Conservation (phyloP, 1,284 basidiomycete genomes). For the Apiotrichum laibachii region DNA sequence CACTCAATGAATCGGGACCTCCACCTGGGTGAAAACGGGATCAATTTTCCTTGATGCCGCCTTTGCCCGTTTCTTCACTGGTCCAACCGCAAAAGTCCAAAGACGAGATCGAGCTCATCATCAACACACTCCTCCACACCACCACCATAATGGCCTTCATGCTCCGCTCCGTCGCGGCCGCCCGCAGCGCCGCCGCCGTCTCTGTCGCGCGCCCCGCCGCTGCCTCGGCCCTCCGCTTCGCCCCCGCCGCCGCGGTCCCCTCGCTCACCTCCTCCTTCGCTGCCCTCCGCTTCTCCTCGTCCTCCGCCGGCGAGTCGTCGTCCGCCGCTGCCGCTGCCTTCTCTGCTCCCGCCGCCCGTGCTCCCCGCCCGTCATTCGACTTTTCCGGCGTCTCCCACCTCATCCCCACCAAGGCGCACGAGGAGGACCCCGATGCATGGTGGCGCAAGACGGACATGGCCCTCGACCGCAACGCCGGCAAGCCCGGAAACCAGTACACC, state of each 20-base stretch:
- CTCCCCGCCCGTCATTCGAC: background rate
- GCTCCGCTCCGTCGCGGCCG: constrained; percentile 5
- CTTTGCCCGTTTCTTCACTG: background rate
- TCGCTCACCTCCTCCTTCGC: background rate
- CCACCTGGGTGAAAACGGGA: background rate
- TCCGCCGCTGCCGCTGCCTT: background rate
- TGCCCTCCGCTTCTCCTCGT: background rate
- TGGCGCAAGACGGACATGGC: constrained; percentile 12
- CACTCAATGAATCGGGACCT: background rate
- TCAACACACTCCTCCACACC: background rate
- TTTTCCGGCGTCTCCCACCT: background rate
- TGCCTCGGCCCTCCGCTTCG: background rate
- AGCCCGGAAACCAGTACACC: constrained; percentile 27
- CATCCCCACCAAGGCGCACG: background rate
- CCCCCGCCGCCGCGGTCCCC: background rate
- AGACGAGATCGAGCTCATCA: background rate
- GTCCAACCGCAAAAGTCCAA: constrained; percentile 1
- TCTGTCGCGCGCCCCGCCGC: background rate
- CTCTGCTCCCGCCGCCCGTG: background rate
- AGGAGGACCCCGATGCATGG: constrained; percentile 22
- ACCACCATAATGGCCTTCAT: constrained; percentile 3
- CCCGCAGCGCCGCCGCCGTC: background rate
- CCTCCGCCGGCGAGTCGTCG: background rate
- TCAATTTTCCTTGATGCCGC: background rate
- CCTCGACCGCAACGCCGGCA: constrained; percentile 5